These are phyloP conservation scores for Tetraselmis striata DNA, from an alignment of 139 green algal species.

Conservation along the genomic window DNA sequence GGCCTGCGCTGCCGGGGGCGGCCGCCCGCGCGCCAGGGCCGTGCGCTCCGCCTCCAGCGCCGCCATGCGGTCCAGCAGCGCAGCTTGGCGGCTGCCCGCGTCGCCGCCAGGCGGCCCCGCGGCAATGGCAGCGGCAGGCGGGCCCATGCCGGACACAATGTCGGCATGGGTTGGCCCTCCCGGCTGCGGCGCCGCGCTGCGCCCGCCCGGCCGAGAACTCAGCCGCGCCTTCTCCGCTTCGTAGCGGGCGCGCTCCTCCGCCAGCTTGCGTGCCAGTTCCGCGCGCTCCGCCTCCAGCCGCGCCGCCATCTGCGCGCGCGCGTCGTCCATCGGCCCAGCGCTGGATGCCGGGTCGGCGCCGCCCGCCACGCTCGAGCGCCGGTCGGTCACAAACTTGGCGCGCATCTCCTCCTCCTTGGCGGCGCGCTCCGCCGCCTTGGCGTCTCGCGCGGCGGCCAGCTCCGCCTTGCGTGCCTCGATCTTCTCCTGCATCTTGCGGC, in stretches of 20 bases:
- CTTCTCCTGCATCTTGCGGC: background rate
- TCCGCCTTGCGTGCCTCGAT: background rate
- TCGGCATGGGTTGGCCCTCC: background rate
- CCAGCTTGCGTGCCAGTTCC: background rate
- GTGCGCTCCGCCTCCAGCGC: background rate
- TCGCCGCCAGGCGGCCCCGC: too few species aligned
- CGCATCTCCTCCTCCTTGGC: background rate
- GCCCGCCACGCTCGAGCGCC: background rate
- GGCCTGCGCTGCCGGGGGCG: background rate
- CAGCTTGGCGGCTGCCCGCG: background rate
- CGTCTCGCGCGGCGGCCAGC: background rate
- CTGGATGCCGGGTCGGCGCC: background rate
- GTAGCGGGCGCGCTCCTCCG: background rate
- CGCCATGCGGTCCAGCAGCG: background rate
- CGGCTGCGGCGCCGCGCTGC: background rate
- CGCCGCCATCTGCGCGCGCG: background rate
- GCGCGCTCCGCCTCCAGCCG: background rate
- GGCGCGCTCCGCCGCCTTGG: background rate
- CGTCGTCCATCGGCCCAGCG: background rate
- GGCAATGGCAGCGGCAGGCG: too few species aligned
- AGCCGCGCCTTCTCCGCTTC: background rate
- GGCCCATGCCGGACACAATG: background rate
- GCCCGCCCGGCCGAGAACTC: background rate
- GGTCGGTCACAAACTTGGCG: background rate
- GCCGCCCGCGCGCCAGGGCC: background rate